phyloP scores from a whole-genome alignment of 164 flowering plant genomes.

The Umbellularia californica region DNA sequence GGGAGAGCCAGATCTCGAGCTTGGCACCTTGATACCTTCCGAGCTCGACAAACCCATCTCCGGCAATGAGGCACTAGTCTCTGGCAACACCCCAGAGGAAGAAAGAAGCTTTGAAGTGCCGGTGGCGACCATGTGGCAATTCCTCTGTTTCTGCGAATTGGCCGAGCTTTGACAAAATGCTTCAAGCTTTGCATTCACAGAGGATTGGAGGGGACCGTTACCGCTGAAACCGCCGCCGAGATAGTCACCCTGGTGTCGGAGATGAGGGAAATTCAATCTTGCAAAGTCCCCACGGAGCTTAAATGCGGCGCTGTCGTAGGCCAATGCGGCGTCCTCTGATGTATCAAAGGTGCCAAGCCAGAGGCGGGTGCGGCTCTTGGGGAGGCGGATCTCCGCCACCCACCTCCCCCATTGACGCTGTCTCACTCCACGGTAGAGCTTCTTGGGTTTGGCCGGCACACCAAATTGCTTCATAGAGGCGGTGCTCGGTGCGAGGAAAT shows the following conservation, averaged over 20 bases:
- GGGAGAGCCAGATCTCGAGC: slow-evolving; percentile 13
- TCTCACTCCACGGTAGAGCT: slow-evolving; percentile 89
- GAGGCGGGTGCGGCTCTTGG: slow-evolving; percentile 78
- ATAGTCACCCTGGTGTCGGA: slow-evolving; percentile 42
- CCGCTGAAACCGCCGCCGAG: slow-evolving; percentile 40
- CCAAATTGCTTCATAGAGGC: slow-evolving; percentile 67
- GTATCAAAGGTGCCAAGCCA: slow-evolving; percentile 96
- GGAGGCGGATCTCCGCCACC: slow-evolving; percentile 92
- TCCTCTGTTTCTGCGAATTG: slow-evolving; percentile 32
- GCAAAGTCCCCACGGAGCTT: slow-evolving; percentile 82
- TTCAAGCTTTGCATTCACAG: slow-evolving; percentile 84
- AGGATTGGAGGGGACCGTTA: slow-evolving; percentile 62
- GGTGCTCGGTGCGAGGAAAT: slow-evolving; percentile 45
- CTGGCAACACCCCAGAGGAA: slow-evolving; percentile 1
- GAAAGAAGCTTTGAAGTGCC: slow-evolving; percentile 1
- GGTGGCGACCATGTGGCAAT: background rate
- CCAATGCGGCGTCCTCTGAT: slow-evolving; percentile 93
- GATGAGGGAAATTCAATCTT: slow-evolving; percentile 78
- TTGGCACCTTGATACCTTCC: slow-evolving; percentile 36
- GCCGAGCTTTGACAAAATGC: slow-evolving; percentile 69
- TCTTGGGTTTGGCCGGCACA: slow-evolving; percentile 49
- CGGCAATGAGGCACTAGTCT: background rate
- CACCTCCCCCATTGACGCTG: slow-evolving; percentile 96
- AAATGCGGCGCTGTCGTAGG: slow-evolving; percentile 88
- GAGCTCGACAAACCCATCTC: background rate